Percentiles rank a stretch among this genome's conserved stretches.
Conservation (phyloP, 768 basidiomycete genomes). For the Pleurotus giganteus region DNA sequence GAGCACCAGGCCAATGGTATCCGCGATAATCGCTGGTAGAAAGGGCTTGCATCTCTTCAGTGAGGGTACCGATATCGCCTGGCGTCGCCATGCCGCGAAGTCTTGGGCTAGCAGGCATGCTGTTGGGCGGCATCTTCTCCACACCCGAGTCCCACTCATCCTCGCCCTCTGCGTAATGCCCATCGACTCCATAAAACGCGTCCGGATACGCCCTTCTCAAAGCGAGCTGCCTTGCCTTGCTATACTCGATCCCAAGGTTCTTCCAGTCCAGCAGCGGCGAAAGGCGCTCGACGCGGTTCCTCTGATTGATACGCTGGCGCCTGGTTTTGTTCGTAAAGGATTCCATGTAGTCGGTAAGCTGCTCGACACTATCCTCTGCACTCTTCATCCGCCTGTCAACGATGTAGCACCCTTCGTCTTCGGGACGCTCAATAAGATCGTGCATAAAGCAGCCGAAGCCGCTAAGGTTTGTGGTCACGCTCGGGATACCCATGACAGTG, state of each 20-base stretch:
- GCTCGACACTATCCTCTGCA: conserved; percentile 88
- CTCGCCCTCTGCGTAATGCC: conserved; percentile 32
- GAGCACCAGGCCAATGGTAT: conserved; percentile 53
- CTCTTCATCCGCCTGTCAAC: conserved; percentile 89
- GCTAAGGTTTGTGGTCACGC: conserved; percentile 95
- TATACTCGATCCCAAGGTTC: conserved; percentile 94
- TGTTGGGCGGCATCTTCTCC: conserved; percentile 66
- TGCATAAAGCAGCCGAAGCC: conserved; percentile 99
- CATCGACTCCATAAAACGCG: conserved; percentile 68
- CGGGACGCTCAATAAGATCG: conserved; percentile 91
- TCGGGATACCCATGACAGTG: conserved; percentile 99
- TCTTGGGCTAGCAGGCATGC: conserved; percentile 86
- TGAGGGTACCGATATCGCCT: conserved; percentile 88
- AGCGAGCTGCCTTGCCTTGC: conserved; percentile 90
- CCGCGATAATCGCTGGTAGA: conserved; percentile 86
- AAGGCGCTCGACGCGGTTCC: conserved; percentile 94
- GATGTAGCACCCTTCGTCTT: conserved; percentile 96
- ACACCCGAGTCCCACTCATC: conserved; percentile 60
- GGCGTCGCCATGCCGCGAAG: conserved; percentile 88
- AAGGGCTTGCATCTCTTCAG: conserved; percentile 90
- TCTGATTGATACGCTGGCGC: conserved; percentile 98
- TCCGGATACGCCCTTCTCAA: conserved; percentile 94
- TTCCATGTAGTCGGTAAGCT: conserved; percentile 76
- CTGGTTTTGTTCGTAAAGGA: conserved; percentile 78
- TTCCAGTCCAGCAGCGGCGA: conserved; percentile 97